These are phyloP conservation scores for Rhizopogon vulgaris DNA, from an alignment of 768 basidiomycete species.

Conservation along the genomic window DNA sequence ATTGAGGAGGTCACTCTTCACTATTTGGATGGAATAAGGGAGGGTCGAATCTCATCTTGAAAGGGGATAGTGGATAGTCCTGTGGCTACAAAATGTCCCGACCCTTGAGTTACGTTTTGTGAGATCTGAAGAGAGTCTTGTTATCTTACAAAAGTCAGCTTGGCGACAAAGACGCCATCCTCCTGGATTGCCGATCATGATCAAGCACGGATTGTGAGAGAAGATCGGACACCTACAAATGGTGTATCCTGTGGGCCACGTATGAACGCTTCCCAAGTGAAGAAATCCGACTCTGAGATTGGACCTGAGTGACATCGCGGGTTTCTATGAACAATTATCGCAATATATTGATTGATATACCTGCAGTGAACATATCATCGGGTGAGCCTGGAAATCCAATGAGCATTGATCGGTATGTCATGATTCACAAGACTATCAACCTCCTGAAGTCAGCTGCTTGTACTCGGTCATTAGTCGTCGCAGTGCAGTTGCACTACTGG, in stretches of 20 bases:
- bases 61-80: conserved; percentile 96
- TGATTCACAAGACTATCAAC: conserved; percentile 27
- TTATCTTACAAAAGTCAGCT: conserved; percentile 79
- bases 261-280: conserved; percentile 94
- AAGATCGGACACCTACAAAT: conserved; percentile 51
- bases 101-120: conserved; percentile 6
- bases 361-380: conserved; percentile 96
- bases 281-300: conserved; percentile 88
- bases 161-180: conserved; percentile 91
- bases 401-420: neutral
- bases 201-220: neutral
- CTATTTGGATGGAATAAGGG: conserved; percentile 97
- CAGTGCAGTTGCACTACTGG: conserved; percentile 64
- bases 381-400: conserved; percentile 53
- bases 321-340: neutral
- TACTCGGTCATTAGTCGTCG: conserved; percentile 91
- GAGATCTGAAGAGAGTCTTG: neutral
- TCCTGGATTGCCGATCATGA: conserved; percentile 44
- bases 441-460: conserved; percentile 77
- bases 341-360: conserved; percentile 22
- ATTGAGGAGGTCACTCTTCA: conserved; percentile 35
- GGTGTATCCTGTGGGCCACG: conserved; percentile 93
- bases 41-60: conserved; percentile 99
- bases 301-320: conserved; percentile 49
- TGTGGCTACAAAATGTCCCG: conserved; percentile 45